These are phyloP conservation scores for Monascus ruber DNA, from an alignment of 2,329 filamentous ascomycete species.

Conservation along the genomic window DNA sequence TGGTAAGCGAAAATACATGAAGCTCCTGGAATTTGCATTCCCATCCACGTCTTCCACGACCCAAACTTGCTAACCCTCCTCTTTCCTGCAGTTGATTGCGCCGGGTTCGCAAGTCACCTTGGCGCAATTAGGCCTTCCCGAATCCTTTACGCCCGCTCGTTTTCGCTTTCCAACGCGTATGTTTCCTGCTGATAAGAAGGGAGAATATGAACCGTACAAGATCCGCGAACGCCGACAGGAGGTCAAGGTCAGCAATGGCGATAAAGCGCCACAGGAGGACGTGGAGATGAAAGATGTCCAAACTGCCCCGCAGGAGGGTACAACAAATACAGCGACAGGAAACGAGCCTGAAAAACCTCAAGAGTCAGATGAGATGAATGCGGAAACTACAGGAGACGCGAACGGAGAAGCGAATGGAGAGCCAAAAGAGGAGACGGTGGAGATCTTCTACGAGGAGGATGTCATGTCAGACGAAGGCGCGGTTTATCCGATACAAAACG, in stretches of 20 bases:
- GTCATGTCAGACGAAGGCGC: slow-evolving; percentile 78
- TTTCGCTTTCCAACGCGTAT: slow-evolving; percentile 84
- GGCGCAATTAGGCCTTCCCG: slow-evolving; percentile 78
- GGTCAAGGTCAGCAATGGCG: slow-evolving; percentile 14
- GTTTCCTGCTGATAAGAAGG: slow-evolving; percentile 68
- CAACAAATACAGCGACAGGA: slow-evolving; percentile 9
- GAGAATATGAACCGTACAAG: slow-evolving; percentile 71
- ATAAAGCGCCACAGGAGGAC: slow-evolving; percentile 23
- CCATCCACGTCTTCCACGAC: neutral
- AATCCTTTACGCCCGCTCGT: slow-evolving; percentile 82
- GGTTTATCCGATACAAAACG: slow-evolving; percentile 71
- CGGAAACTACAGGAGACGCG: slow-evolving; percentile 11
- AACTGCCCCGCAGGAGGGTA: slow-evolving; percentile 11
- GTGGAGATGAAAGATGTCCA: slow-evolving; percentile 36
- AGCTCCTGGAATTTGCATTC: neutral
- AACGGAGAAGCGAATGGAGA: slow-evolving; percentile 11
- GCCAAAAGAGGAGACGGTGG: slow-evolving; percentile 27
- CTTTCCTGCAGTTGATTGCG: slow-evolving; percentile 36
- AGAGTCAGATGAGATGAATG: slow-evolving; percentile 15
- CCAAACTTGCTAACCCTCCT: neutral
- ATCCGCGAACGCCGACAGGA: slow-evolving; percentile 46
- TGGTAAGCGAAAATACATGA: slow-evolving; percentile 24
- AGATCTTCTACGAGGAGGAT: slow-evolving; percentile 72
- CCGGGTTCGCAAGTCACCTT: slow-evolving; percentile 77
- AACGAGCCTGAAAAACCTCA: neutral